phyloP scores from a whole-genome alignment of 345 rosid species.

The Viola odorata region DNA sequence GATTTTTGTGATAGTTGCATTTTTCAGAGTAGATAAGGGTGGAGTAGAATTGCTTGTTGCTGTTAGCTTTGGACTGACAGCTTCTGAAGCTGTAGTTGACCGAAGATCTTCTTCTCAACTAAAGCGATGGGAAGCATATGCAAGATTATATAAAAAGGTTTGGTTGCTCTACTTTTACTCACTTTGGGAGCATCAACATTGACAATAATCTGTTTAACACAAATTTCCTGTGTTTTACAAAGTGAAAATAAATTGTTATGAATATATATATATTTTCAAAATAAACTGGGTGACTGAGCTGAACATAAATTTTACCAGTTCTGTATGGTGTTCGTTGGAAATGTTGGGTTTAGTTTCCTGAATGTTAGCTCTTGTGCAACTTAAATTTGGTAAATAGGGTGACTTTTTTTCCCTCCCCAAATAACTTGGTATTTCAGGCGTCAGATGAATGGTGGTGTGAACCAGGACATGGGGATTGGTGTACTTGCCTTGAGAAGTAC shows the following conservation, averaged over 20 bases:
- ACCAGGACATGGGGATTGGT: constrained; percentile 83
- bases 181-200: too few species aligned
- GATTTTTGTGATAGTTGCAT: constrained; percentile 7
- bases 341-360: too few species aligned
- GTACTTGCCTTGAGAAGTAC: constrained; percentile 63
- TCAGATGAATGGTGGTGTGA: constrained; percentile 81
- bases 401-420: neutral
- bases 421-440: constrained; percentile 35
- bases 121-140: constrained; percentile 71
- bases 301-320: too few species aligned
- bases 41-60: constrained; percentile 68
- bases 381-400: neutral
- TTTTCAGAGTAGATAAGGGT: constrained; percentile 53
- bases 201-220: too few species aligned
- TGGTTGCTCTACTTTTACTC: constrained; percentile 7
- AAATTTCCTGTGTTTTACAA: too few species aligned
- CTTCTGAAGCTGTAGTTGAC: constrained; percentile 69
- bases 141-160: constrained; percentile 63
- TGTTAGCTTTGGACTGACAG: constrained; percentile 63
- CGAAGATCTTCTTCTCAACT: constrained; percentile 57
- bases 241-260: too few species aligned
- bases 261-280: too few species aligned
- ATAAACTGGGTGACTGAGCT: too few species aligned
- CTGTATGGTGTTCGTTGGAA: too few species aligned
- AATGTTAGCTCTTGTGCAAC: neutral